Conservation (phyloP, 495 filamentous ascomycete genomes). For the Tuber indicum region DNA sequence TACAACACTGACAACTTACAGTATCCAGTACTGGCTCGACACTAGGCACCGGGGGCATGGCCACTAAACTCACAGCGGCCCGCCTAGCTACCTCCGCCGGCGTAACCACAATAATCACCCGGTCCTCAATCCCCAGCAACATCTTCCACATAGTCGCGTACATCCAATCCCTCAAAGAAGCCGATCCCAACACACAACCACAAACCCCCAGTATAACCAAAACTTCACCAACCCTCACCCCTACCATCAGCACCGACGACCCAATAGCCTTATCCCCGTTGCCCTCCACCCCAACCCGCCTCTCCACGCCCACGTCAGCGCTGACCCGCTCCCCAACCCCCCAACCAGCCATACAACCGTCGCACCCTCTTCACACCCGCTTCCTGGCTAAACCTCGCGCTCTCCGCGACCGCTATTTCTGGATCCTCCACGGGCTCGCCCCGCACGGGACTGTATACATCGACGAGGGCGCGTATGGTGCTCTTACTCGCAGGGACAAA, state of each 20-base stretch:
- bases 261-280: constrained; percentile 43
- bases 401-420: constrained; percentile 89
- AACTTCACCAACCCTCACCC: constrained; percentile 13
- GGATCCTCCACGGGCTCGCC: constrained; percentile 89
- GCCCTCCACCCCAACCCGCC: constrained; percentile 26
- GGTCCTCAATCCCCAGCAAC: constrained; percentile 86
- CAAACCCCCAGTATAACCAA: constrained; percentile 16
- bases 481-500: constrained; percentile 59
- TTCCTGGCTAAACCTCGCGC: constrained; percentile 83
- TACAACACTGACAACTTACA: constrained; percentile 30
- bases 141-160: constrained; percentile 79
- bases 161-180: constrained; percentile 54
- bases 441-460: constrained; percentile 89
- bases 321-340: constrained; percentile 34
- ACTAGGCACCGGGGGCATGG: constrained; percentile 95
- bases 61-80: constrained; percentile 93
- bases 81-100: constrained; percentile 88
- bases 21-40: constrained; percentile 82
- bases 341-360: constrained; percentile 9
- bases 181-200: not conserved
- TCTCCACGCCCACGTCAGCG: not conserved
- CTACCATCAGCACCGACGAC: constrained; percentile 36
- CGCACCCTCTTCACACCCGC: constrained; percentile 75
- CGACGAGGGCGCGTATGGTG: constrained; percentile 75
- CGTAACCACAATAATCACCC: constrained; percentile 90